phyloP scores from a whole-genome alignment of 176 grass and related monocot species.

The Ensete ventricosum region DNA sequence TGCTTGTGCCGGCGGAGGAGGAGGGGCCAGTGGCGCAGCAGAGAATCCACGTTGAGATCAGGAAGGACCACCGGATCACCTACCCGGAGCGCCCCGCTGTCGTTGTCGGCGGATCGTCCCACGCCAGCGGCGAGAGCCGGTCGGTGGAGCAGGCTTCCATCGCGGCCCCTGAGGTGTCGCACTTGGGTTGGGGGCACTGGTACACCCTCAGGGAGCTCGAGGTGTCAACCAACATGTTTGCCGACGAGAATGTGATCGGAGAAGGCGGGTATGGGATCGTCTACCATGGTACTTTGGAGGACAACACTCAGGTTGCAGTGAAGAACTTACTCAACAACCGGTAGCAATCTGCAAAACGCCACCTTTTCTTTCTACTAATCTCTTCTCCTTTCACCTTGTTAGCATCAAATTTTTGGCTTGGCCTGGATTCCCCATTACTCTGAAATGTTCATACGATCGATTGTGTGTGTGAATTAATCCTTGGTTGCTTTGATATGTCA shows the following conservation, averaged over 20 bases:
- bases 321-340: conserved; percentile 20
- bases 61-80: conserved; percentile 16
- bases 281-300: conserved; percentile 12
- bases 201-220: conserved; percentile 19
- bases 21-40: not conserved
- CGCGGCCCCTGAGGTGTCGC: conserved; percentile 5
- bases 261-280: conserved; percentile 21
- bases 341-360: not conserved
- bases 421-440: too few species aligned
- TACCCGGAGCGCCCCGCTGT: not conserved
- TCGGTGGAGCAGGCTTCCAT: conserved; percentile 3
- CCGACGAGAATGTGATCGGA: conserved; percentile 23
- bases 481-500: not conserved
- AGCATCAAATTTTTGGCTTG: not conserved
- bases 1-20: not conserved
- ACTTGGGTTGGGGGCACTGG: conserved; percentile 18
- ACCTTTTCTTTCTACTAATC: not conserved
- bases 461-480: not conserved
- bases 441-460: not conserved
- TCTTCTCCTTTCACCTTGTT: not conserved
- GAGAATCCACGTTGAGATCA: conserved; percentile 11
- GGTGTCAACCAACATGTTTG: conserved; percentile 12
- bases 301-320: conserved; percentile 11
- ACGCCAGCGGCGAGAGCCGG: conserved; percentile 1
- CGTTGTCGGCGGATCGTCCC: not conserved